Base-by-base conservation (phyloP, 2,329 filamentous ascomycete species). In the Magnaporthiopsis incrustans region DNA sequence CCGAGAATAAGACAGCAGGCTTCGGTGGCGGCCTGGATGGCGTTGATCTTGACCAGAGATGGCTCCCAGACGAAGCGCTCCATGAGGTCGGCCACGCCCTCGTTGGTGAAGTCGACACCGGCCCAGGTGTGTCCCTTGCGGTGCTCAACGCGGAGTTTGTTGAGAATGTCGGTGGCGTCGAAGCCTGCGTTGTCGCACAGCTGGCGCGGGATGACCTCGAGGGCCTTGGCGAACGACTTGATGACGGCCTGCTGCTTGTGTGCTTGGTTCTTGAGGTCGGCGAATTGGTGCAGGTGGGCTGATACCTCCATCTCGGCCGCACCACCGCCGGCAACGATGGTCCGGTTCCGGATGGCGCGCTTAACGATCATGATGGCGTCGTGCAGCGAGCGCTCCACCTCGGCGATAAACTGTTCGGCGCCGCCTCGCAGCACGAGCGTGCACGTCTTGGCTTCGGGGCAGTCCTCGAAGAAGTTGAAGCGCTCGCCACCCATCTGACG, bases 291-390 rank as follows among this genome's bases (percentile, higher is more conserved):
- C 68, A 99, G 86, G 79, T 97, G 96, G 56, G 92, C 90, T 8
- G 93, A 97, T 63, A 98, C 78, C 77, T 98, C 95, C 94, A 99
- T 98, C 82, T 99, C 95, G 71, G 84, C 88, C 25, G 95, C 94
- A 75, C 95, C 95, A 71, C 95, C 95, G 71, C 95, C 95, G 59
- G 93, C 95, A 32, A 99, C 95, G 69, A 99, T 97, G 74, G 86
- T 90, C 73, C 89, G 89, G 82, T 98, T 96, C 81, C 91, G 92
- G 77, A 98, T 92, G 33, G 95, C 92, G 67, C 96, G 92, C 86
- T 98, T 98, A 74, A 99, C 95, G 73, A 99, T 97, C 95, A 99
- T 99, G 78, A 99, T 98, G 71, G 95, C 95, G 73, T 99, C 95
- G 82, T 99, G 95, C 69, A 99, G 85, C 74, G 92, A 97, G 68